Base-by-base conservation (phyloP, 1,284 basidiomycete species). In the Leccinum holopus region DNA sequence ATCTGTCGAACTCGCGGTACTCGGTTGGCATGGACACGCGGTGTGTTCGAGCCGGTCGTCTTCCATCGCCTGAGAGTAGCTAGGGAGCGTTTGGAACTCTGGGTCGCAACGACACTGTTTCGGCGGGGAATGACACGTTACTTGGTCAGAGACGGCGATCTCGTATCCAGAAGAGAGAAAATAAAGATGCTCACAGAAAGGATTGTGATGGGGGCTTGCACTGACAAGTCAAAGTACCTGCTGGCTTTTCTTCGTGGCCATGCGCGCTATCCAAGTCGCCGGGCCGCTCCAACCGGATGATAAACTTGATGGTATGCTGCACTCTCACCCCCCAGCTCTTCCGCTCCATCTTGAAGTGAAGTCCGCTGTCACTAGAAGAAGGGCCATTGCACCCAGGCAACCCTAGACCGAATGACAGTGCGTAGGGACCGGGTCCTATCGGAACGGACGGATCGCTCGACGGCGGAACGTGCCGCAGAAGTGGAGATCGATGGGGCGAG, bases 161-260 rank as follows among this genome's bases (percentile, higher is more conserved):
- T 47, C 11, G n/a, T 21, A 49, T 49, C 18, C 47, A 21, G 44
- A 47, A 21, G 18, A 47, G 11, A 5, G 18, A 10, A 49, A 37
- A 37, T 25, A 25, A 25, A 25, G 47, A 33, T 9, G 21, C 68
- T 64, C 65, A 94, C 92, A 1, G 91, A 92, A 57, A 94, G 84
- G 61, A 94, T 85, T 53, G 90, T 84, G 16, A 96, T 81, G 0
- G 93, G 93, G 0, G 87, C 87, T 71, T 94, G 94, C 53, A 98
- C 86, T 59, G 97, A 89, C 69, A 98, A 95, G 74, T 98, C 96
- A 76, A 93, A 96, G 68, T 90, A 77, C 76, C 91, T 94, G 65
- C 86, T 81, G 25, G 70, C 86, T 88, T 56, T 21, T 61, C 61
- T 4, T 81, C 87, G 72, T 87, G 88, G 14, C 83, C 69, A 69